These are phyloP conservation scores for Amphicarpaea edgeworthii DNA, from an alignment of 306 rosid species.

Conservation along the genomic window DNA sequence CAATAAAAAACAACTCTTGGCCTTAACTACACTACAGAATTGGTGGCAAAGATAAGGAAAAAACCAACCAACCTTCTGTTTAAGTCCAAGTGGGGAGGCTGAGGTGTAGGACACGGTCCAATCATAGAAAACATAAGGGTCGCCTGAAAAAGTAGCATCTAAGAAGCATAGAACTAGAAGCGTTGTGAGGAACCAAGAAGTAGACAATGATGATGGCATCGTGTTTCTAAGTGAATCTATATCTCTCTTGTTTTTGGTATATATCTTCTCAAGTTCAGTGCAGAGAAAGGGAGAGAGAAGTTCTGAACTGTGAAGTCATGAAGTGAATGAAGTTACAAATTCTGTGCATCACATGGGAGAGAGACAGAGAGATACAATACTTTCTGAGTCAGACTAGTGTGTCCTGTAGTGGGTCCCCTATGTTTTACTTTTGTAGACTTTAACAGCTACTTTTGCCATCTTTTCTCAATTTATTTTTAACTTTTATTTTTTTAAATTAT, in stretches of 20 bases:
- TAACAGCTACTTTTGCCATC: background rate
- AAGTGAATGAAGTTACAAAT: constrained; percentile 17
- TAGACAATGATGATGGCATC: constrained; percentile 55
- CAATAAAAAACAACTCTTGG: too few relatives aligned
- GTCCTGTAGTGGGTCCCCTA: constrained; percentile 29
- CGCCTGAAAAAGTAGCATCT: constrained; percentile 66
- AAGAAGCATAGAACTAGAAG: constrained; percentile 51
- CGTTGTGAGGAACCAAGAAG: constrained; percentile 48
- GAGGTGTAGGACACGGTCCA: constrained; percentile 83
- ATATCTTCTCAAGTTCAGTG: constrained; percentile 25
- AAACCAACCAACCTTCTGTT: constrained; percentile 71
- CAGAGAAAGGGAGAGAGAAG: constrained; percentile 8
- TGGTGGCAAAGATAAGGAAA: constrained; percentile 32
- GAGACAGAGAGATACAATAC: constrained; percentile 36
- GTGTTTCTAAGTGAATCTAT: constrained; percentile 13
- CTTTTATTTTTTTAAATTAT: background rate
- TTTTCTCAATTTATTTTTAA: background rate
- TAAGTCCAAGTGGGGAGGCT: constrained; percentile 74
- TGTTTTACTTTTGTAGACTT: constrained; percentile 25
- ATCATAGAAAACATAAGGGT: constrained; percentile 77
- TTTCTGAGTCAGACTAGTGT: constrained; percentile 22
- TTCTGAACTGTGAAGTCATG: background rate
- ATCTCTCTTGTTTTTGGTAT: background rate
- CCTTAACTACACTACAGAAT: background rate
- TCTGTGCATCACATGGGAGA: constrained; percentile 48